Percentiles rank a stretch among this genome's conserved stretches.
Conservation (phyloP, 148 eudicot genomes). For the Rheum nobile region DNA sequence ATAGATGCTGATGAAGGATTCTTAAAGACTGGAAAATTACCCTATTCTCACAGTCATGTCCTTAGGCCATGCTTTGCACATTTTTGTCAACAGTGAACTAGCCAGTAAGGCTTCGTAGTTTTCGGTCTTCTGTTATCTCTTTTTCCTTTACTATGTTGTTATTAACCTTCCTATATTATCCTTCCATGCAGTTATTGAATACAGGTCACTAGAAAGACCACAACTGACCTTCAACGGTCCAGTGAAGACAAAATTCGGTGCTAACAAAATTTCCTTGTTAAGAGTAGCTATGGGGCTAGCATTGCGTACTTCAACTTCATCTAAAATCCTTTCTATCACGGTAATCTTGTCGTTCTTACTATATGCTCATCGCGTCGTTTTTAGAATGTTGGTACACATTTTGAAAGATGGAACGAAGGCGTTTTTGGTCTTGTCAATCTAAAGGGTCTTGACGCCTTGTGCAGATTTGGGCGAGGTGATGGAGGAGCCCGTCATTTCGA, state of each 20-base stretch:
- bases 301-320: constrained; percentile 30
- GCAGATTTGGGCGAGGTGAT: too few species aligned
- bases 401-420: constrained; percentile 64
- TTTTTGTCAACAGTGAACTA: constrained; percentile 56
- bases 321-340: background rate
- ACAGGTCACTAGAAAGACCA: constrained; percentile 55
- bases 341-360: background rate
- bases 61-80: constrained; percentile 69
- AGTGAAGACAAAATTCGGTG: constrained; percentile 55
- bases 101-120: constrained; percentile 28
- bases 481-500: too few species aligned
- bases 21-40: constrained; percentile 27
- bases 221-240: constrained; percentile 46
- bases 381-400: constrained; percentile 75
- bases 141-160: background rate
- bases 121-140: background rate
- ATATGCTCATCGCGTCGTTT: constrained; percentile 3
- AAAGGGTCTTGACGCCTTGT: constrained; percentile 46
- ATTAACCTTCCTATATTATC: background rate
- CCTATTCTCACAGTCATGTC: constrained; percentile 67
- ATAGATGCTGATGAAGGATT: constrained; percentile 40
- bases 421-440: constrained; percentile 83
- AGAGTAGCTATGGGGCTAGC: constrained; percentile 81
- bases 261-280: constrained; percentile 68
- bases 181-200: constrained; percentile 36